Evolutionary conservation across 2,329 filamentous ascomycete genomes (phyloP), one percentile per base, ranked within the genome.

Genomic region (Pezicula neosporulosa): DNA sequence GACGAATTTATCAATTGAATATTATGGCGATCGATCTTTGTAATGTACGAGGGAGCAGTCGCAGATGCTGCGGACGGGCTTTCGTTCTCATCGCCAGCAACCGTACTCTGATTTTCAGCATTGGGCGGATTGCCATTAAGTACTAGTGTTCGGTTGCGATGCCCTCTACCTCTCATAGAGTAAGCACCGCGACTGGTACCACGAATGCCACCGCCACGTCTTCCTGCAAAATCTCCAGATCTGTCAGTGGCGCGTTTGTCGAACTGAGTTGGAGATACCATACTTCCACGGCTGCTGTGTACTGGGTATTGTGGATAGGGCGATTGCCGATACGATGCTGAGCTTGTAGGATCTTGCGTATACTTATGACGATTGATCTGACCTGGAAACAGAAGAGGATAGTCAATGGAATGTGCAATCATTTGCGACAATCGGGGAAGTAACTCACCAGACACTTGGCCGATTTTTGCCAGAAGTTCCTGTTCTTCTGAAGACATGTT

Each of bases 321-420:
- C 13, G 56, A 48, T 28, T 55, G 55, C 19, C 59, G 44, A 37
- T 58, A 73, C 33, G 74, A 66, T 15, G 41, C 42, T 15, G 42
- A 44, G 42, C 21, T 44, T 6, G 42, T 16, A 16, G 42, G 15
- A n/a, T 44, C 53, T 57, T 81, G 77, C 56, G 85, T 80, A 56
- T 81, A 88, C 68, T 89, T 91, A 72, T 89, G 85, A 48, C 85
- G 82, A 66, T 91, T 91, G 66, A 94, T 93, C 70, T 89, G 86
- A 59, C 87, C 87, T 90, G 57, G 9, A 43, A 36, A 19, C 21
- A 27, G 45, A 30, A 41, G 37, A 48, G 5, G 30, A 16, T 24
- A 41, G 56, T 45, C 41, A 49, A 46, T 41, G 16, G 16, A 50
- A 48, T 43, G 65, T 69, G 42, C 66, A 77, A 77, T 74, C 51